Percentiles rank a stretch among this genome's conserved stretches.
Conservation (phyloP, 805 yeast genomes). For the Lipomyces anomalus region DNA sequence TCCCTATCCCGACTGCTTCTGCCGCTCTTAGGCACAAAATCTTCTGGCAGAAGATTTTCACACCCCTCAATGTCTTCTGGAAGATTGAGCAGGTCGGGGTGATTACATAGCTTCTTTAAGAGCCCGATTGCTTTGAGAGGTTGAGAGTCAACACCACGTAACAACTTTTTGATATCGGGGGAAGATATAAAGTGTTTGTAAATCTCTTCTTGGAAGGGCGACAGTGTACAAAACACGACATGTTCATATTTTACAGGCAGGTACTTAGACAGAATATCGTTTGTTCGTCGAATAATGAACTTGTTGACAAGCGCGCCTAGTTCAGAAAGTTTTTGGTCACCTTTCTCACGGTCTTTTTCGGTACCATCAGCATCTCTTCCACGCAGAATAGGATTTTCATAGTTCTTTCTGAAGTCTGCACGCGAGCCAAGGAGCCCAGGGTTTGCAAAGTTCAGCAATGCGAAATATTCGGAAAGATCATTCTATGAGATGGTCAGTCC, state of each 20-base stretch:
- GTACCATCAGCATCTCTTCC: constrained; percentile 89
- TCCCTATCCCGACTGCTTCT: constrained; percentile 59
- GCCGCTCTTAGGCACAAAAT: constrained; percentile 46
- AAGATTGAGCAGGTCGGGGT: constrained; percentile 76
- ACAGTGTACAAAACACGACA: constrained; percentile 82
- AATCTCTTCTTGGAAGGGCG: constrained; percentile 66
- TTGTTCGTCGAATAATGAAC: constrained; percentile 90
- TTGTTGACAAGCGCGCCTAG: constrained; percentile 72
- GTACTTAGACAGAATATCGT: constrained; percentile 88
- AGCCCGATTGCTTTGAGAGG: constrained; percentile 86
- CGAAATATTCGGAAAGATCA: constrained; percentile 88
- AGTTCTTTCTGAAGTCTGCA: constrained; percentile 75
- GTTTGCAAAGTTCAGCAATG: constrained; percentile 83
- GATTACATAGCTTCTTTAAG: constrained; percentile 86
- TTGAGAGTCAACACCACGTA: constrained; percentile 65
- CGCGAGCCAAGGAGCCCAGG: constrained; percentile 89
- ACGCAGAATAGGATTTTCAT: constrained; percentile 68
- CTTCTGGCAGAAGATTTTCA: constrained; percentile 59
- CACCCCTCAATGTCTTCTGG: constrained; percentile 74
- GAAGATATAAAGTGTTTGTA: constrained; percentile 73
- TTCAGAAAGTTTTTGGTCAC: constrained; percentile 64
- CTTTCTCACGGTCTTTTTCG: constrained; percentile 64
- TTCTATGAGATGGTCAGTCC: constrained; percentile 39
- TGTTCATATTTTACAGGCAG: constrained; percentile 95
- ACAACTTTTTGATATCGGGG: constrained; percentile 62